Conservation (phyloP, 2,329 filamentous ascomycete genomes). For the Lachnellula hyalina region DNA sequence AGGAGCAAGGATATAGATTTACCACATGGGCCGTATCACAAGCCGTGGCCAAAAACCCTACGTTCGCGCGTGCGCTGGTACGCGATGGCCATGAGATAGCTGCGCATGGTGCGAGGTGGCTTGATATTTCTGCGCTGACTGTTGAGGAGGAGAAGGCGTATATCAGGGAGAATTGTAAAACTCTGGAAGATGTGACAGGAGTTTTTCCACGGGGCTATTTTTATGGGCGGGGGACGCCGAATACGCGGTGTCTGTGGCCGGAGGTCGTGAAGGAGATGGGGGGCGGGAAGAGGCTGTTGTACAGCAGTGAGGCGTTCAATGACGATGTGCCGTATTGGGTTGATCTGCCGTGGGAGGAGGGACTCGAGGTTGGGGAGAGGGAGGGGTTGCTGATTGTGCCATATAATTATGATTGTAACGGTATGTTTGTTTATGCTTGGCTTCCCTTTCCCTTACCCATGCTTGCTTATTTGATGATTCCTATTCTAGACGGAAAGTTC, state of each 20-base stretch:
- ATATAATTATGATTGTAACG: conserved; percentile 51
- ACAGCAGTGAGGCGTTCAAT: conserved; percentile 39
- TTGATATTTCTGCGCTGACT: conserved; percentile 35
- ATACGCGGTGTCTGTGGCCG: conserved; percentile 40
- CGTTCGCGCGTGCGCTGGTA: conserved; percentile 36
- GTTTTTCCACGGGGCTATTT: conserved; percentile 31
- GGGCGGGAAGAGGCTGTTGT: conserved; percentile 41
- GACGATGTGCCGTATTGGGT: conserved; percentile 53
- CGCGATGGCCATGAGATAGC: conserved; percentile 38
- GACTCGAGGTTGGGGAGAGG: conserved; percentile 29
- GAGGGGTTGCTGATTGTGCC: conserved; percentile 48
- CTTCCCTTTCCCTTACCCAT: conserved; percentile 33
- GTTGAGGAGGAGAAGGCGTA: conserved; percentile 34
- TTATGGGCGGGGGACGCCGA: conserved; percentile 33
- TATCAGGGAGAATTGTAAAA: conserved; percentile 31
- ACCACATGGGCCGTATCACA: conserved; percentile 36
- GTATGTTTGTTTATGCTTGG: conserved; percentile 1
- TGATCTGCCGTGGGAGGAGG: conserved; percentile 44
- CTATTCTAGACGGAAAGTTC: conserved; percentile 20
- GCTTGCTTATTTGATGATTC: conserved; percentile 17
- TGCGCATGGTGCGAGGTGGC: conserved; percentile 38
- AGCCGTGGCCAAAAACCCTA: conserved; percentile 36
- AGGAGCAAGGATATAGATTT: conserved; percentile 37
- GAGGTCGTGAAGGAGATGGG: conserved; percentile 45
- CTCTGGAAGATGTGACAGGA: conserved; percentile 31